Evolutionary conservation across 139 green algal species (phyloP).

Genomic region (Volvox reticuliferus): DNA sequence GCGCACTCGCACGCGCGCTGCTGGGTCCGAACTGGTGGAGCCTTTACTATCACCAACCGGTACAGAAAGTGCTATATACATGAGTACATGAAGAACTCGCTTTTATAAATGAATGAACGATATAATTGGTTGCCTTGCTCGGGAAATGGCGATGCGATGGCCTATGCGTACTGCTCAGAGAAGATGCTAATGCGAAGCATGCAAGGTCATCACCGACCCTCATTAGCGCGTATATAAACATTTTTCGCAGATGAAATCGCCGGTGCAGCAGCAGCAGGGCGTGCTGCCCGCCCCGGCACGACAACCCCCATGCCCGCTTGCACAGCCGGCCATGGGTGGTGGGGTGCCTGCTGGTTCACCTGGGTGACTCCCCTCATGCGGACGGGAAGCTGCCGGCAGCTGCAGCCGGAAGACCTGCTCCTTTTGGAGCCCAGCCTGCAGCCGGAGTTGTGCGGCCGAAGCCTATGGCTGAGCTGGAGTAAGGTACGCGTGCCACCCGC

Average conservation of each 20-base stretch:
- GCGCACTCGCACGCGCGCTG: neutral
- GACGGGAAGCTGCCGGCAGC: constrained; percentile 51
- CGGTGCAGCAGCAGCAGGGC: too few relatives aligned
- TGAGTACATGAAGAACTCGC: neutral
- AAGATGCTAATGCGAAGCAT: too few relatives aligned
- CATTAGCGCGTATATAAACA: too few relatives aligned
- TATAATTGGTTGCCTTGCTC: too few relatives aligned
- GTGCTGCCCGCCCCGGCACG: neutral
- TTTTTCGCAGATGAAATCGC: too few relatives aligned
- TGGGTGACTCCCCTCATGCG: constrained; percentile 71
- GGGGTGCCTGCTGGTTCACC: constrained; percentile 45
- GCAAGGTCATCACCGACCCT: too few relatives aligned
- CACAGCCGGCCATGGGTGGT: neutral
- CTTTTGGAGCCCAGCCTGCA: constrained; percentile 49
- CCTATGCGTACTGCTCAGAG: too few relatives aligned
- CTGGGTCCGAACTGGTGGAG: neutral
- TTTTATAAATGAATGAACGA: too few relatives aligned
- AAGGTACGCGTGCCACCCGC: constrained; percentile 48
- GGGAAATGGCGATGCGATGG: too few relatives aligned
- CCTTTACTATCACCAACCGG: neutral
- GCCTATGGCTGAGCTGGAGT: constrained; percentile 68
- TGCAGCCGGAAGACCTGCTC: constrained; percentile 71
- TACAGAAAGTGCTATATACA: neutral
- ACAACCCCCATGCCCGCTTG: neutral
- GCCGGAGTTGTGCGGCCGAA: constrained; percentile 53